phyloP scores from a whole-genome alignment of 2,329 filamentous ascomycete genomes.

The Fusarium sp. region DNA sequence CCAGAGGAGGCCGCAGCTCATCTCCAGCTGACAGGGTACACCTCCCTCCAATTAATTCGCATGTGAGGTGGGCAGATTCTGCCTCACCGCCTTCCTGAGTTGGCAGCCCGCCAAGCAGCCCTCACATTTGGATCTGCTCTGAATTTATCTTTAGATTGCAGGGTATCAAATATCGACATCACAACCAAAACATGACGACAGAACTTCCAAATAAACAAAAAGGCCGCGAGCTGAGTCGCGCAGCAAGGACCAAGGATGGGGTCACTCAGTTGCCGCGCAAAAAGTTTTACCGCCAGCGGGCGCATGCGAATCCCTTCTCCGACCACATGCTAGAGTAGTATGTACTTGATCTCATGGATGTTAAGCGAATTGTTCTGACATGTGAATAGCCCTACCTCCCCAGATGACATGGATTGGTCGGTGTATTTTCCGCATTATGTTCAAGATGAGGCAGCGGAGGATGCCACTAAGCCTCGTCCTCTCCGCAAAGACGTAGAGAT shows the following conservation, averaged over 20 bases:
- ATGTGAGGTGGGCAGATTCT: conserved; percentile 27
- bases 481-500: conserved; percentile 80
- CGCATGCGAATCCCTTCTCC: conserved; percentile 98
- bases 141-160: conserved; percentile 25
- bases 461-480: conserved; percentile 40
- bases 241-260: conserved; percentile 62
- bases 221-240: conserved; percentile 75
- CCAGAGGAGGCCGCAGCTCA: conserved; percentile 29
- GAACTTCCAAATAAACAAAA: conserved; percentile 65
- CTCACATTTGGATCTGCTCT: conserved; percentile 24
- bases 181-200: conserved; percentile 41
- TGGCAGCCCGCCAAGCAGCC: conserved; percentile 26
- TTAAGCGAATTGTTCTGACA: conserved; percentile 24
- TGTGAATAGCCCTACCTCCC: conserved; percentile 75
- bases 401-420: conserved; percentile 92
- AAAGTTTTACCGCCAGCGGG: conserved; percentile 95
- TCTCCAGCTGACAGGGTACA: conserved; percentile 25
- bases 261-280: conserved; percentile 82
- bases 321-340: conserved; percentile 93
- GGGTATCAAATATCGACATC: conserved; percentile 11
- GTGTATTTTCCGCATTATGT: conserved; percentile 82
- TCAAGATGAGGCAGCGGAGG: conserved; percentile 52
- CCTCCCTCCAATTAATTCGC: conserved; percentile 19
- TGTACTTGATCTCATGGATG: conserved; percentile 12
- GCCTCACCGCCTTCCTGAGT: conserved; percentile 45